Conservation (phyloP, 2,329 filamentous ascomycete species). For the Sclerotinia glacialis region DNA sequence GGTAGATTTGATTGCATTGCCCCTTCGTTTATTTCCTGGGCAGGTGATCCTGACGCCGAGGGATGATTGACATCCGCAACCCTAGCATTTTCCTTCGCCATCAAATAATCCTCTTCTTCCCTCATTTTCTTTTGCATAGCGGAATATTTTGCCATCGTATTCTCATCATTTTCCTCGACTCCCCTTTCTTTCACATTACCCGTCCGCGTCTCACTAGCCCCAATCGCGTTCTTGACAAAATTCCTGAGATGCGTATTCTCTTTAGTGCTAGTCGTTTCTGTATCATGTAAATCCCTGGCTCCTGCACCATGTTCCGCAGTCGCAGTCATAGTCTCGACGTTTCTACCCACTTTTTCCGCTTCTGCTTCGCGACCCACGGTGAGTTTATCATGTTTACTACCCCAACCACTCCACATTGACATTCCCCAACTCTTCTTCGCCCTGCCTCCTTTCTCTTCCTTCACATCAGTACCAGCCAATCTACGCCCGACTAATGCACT, state of each 20-base stretch:
- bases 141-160: slow-evolving; percentile 47
- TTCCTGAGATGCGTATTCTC: too few species aligned
- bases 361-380: slow-evolving; percentile 61
- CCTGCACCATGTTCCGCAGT: slow-evolving; percentile 46
- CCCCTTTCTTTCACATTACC: slow-evolving; percentile 45
- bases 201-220: slow-evolving; percentile 41
- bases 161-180: slow-evolving; percentile 40
- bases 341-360: slow-evolving; percentile 48
- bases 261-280: slow-evolving; percentile 26
- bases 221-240: too few species aligned
- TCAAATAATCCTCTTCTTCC: slow-evolving; percentile 41
- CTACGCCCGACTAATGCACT: slow-evolving; percentile 76
- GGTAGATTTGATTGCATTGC: not conserved
- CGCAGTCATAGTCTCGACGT: slow-evolving; percentile 38
- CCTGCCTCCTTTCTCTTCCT: slow-evolving; percentile 50
- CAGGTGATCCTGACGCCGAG: not conserved
- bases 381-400: slow-evolving; percentile 80
- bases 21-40: not conserved
- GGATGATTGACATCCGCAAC: not conserved
- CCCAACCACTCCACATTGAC: slow-evolving; percentile 82
- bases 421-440: slow-evolving; percentile 68
- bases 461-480: slow-evolving; percentile 47
- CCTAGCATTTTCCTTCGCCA: not conserved
- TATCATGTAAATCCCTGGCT: slow-evolving; percentile 38
- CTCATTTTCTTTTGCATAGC: slow-evolving; percentile 40